Conservation (phyloP, 495 filamentous ascomycete genomes). For the Hypoxylon subgilvum region DNA sequence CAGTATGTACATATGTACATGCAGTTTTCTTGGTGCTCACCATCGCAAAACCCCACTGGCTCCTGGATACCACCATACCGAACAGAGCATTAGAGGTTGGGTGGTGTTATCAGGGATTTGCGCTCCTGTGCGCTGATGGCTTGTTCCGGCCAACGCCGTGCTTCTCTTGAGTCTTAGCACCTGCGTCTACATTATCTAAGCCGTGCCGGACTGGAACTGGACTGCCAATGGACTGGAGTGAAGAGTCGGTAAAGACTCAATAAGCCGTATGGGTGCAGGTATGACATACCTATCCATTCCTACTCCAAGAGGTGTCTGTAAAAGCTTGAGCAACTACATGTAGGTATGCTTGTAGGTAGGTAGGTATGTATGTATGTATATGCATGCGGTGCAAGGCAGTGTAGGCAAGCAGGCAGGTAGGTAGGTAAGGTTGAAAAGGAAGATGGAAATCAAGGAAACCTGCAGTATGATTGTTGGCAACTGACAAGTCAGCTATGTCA, state of each 20-base stretch:
- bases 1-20: conserved; percentile 1
- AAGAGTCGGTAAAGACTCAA: conserved; percentile 28
- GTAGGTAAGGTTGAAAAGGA: too few species aligned
- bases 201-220: too few species aligned
- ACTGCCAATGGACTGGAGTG: conserved; percentile 4
- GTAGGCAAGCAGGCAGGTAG: not conserved
- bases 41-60: conserved; percentile 38
- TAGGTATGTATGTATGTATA: conserved; percentile 16
- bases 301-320: conserved; percentile 18
- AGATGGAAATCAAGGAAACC: conserved; percentile 18
- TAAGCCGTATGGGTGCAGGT: too few species aligned
- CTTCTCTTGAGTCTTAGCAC: conserved; percentile 35
- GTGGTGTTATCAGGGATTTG: conserved; percentile 35
- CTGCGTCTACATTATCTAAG: conserved; percentile 29
- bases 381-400: conserved; percentile 36
- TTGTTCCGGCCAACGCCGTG: conserved; percentile 32
- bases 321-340: conserved; percentile 27
- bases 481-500: not conserved
- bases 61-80: conserved; percentile 43
- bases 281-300: conserved; percentile 6
- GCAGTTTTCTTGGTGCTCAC: conserved; percentile 29
- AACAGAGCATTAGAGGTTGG: conserved; percentile 34
- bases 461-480: conserved; percentile 2
- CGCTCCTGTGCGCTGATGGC: conserved; percentile 10
- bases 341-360: not conserved